Base-by-base conservation (phyloP, 345 rosid genomes). In the Hibiscus mutabilis region DNA sequence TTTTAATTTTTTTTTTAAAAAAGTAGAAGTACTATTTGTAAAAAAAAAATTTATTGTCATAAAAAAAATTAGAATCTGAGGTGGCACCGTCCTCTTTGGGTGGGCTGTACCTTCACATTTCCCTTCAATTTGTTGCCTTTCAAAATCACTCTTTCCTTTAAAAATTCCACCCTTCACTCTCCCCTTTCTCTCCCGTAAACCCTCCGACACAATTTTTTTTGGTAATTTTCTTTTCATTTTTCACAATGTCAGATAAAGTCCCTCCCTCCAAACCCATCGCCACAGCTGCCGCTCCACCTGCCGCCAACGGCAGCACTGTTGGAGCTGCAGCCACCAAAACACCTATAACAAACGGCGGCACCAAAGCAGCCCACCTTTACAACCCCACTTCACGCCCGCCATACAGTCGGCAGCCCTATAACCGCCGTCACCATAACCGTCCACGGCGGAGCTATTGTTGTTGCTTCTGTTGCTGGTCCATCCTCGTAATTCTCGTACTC, bases 391-490 rank as follows among this genome's bases (percentile, higher is more conserved):
- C 85, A 63, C 96, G 91, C 35, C 88, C 69, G 0, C 77, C 91
- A 4, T 90, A 84, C 79, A 85, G 88, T 42, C 91, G 86, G 10
- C 90, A 86, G 18, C 84, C 91, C 64, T 82, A 82, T 80, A 75
- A 82, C 66, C 86, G 81, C 16, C 90, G 82, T 31, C 86, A 82
- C 3, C 79, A 76, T 12, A 74, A 75, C 75, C 85, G 82, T 16
- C 77, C 91, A 13, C 86, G 87, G 10, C 85, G 90, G 42, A 86
- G 79, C 80, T 73, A 83, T 56, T 87, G 96, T 85, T 95, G 98
- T 66, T 87, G 99, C 73, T 88, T 82, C 65, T 90, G 91, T 81
- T 92, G 89, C 82, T 95, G 99, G 99, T 73, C 86, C 31, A 77
- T 89, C 37, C 87, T 95, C 44, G 14, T 83, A 21, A 6, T 90